Base-by-base conservation (phyloP, 495 filamentous ascomycete species). In the Podospora didyma region DNA sequence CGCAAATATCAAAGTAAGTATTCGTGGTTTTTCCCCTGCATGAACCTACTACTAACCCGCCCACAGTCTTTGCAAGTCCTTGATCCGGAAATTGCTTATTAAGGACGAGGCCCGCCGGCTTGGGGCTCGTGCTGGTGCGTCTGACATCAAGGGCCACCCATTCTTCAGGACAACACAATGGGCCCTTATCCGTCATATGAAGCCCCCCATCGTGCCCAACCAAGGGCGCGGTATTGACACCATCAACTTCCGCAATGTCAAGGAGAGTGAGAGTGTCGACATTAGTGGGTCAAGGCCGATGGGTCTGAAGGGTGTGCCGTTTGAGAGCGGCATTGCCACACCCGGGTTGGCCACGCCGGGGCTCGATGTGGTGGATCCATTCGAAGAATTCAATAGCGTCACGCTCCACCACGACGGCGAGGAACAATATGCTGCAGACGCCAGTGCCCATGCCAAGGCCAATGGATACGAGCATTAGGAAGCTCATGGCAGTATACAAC, bases 351-450 rank as follows among this genome's bases (percentile, higher is more conserved):
- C 87, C 3, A 97, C 93, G 26, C 92, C 94, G 10, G 90, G 87
- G 35, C 88, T 79, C 35, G 71, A 86, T 19, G 57, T 41, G 54
- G 81, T 83, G n/a, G 94, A 98, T 81, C 94, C 94, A 12, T 98
- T 98, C 67, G 90, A 96, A 71, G 95, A 97, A 69, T 98, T 98
- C 70, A 98, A 98, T 73, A 96, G 90, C 64, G 94, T 98, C 31
- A 98, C 94, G 57, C 82, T 98, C 55, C 92, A 96, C 72, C 94
- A 98, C 76, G 94, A 97, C 53, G 95, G 90, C 11, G 93, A 97
- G 54, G 84, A 86, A 22, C 60, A 76, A 57, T 70, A 72, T 47
- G 52, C 23, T 9, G 16, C 22, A 9, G 17, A 44, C n/a, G 11
- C 19, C 24, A 17, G 23, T 6, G 21, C 41, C 45, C 49, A 65